Evolutionary conservation across 768 basidiomycete genomes (phyloP).

Genomic region (Suillus tomentosus): DNA sequence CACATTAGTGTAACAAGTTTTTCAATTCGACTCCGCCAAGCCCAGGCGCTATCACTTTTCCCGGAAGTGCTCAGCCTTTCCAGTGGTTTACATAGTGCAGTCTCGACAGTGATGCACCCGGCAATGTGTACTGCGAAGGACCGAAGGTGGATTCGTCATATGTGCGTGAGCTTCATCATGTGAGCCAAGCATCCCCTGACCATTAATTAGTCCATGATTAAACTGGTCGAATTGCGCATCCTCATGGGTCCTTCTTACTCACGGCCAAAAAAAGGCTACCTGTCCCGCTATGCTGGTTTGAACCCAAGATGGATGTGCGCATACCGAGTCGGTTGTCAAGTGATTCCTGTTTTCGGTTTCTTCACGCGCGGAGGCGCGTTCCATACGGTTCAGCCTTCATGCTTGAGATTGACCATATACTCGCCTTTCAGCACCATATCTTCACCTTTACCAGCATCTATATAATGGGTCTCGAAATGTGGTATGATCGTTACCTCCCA

Average conservation of each 20-base stretch:
- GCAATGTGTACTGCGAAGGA: neutral
- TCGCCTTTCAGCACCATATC: neutral
- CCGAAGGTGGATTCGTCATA: neutral
- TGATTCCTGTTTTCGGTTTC: neutral
- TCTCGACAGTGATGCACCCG: neutral
- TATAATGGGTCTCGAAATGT: slow-evolving; percentile 12
- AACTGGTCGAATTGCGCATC: neutral
- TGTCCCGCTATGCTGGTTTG: neutral
- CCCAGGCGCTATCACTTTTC: neutral
- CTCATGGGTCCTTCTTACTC: neutral
- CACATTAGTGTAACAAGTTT: slow-evolving; percentile 6
- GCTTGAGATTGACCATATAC: slow-evolving; percentile 17
- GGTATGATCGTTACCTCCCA: slow-evolving; percentile 6
- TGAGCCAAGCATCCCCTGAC: neutral
- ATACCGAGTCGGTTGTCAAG: neutral
- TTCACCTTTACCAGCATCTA: slow-evolving; percentile 19
- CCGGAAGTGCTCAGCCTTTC: no score
- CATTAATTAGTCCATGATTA: neutral
- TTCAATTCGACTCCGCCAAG: neutral
- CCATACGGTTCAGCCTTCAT: neutral
- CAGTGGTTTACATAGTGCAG: neutral
- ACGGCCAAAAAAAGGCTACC: neutral
- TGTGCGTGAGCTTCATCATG: neutral
- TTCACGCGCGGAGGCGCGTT: slow-evolving; percentile 14
- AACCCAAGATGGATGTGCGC: neutral